These are phyloP conservation scores for Puccinia coronata DNA, from an alignment of 1,284 basidiomycete species.

Conservation along the genomic window DNA sequence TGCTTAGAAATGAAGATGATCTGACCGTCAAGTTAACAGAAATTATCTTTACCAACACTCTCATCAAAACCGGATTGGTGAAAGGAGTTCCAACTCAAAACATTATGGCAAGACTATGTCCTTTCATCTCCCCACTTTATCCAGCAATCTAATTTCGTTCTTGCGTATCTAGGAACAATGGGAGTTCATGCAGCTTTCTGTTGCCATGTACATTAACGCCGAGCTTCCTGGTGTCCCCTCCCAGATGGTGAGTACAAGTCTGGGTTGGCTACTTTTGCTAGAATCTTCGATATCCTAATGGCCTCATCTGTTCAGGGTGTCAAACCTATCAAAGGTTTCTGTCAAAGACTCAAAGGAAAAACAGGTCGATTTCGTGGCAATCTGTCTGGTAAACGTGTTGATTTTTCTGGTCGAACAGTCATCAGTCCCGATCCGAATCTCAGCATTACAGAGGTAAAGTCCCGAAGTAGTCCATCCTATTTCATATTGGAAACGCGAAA, in stretches of 20 bases:
- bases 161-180: constrained; percentile 73
- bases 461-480: background rate
- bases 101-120: constrained; percentile 70
- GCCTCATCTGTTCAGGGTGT: constrained; percentile 58
- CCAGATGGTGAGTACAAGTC: constrained; percentile 61
- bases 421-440: constrained; percentile 98
- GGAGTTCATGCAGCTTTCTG: constrained; percentile 92
- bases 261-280: background rate
- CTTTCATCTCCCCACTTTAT: background rate
- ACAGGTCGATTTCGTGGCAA: constrained; percentile 99
- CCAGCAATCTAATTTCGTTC: background rate
- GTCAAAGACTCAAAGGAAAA: constrained; percentile 97
- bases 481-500: background rate
- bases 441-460: constrained; percentile 80
- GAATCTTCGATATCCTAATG: background rate
- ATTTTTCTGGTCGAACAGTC: constrained; percentile 97
- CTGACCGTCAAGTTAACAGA: constrained; percentile 96
- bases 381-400: constrained; percentile 96
- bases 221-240: constrained; percentile 89
- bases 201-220: constrained; percentile 98
- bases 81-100: constrained; percentile 84
- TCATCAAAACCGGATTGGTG: constrained; percentile 84
- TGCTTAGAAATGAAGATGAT: constrained; percentile 83
- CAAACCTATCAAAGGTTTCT: constrained; percentile 94
- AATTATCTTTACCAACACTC: constrained; percentile 90